Percentiles rank a stretch among this genome's conserved stretches.
phyloP scores from a whole-genome alignment of 2,329 filamentous ascomycete genomes.

The Paraphaeosphaeria minitans region DNA sequence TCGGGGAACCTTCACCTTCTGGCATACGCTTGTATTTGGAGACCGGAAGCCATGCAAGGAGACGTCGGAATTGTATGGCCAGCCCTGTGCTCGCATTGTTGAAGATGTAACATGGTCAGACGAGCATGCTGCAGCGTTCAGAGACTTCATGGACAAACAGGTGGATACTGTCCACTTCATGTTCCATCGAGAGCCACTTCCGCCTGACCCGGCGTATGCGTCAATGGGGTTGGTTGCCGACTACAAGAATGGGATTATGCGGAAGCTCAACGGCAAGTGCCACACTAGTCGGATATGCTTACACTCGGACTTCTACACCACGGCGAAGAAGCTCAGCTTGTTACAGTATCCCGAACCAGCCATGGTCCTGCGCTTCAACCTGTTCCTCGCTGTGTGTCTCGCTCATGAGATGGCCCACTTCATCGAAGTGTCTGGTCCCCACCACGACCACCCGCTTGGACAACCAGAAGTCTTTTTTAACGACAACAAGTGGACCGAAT shows the following conservation, averaged over 20 bases:
- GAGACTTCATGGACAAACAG: constrained; percentile 37
- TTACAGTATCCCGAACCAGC: constrained; percentile 46
- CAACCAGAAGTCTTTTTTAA: constrained; percentile 47
- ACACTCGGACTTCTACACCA: constrained; percentile 49
- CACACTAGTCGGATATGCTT: constrained; percentile 46
- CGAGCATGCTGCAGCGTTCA: constrained; percentile 37
- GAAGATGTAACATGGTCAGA: constrained; percentile 43
- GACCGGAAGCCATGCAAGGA: constrained; percentile 36
- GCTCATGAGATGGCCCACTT: constrained; percentile 49
- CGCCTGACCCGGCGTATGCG: constrained; percentile 44
- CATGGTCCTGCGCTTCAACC: constrained; percentile 49
- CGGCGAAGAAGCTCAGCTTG: constrained; percentile 45
- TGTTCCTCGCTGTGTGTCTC: constrained; percentile 47
- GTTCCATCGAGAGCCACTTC: constrained; percentile 45
- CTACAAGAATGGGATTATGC: constrained; percentile 44
- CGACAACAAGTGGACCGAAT: constrained; percentile 48
- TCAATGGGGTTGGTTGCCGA: constrained; percentile 47
- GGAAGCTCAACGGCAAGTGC: constrained; percentile 42
- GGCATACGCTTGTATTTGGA: constrained; percentile 47
- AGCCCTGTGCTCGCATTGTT: constrained; percentile 42
- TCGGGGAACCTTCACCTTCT: constrained; percentile 44
- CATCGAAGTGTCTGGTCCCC: constrained; percentile 46
- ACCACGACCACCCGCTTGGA: constrained; percentile 42
- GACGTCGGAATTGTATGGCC: constrained; percentile 39
- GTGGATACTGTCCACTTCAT: constrained; percentile 46